These are phyloP conservation scores for Biscogniauxia marginata DNA, from an alignment of 2,329 filamentous ascomycete genomes.

Conservation along the genomic window DNA sequence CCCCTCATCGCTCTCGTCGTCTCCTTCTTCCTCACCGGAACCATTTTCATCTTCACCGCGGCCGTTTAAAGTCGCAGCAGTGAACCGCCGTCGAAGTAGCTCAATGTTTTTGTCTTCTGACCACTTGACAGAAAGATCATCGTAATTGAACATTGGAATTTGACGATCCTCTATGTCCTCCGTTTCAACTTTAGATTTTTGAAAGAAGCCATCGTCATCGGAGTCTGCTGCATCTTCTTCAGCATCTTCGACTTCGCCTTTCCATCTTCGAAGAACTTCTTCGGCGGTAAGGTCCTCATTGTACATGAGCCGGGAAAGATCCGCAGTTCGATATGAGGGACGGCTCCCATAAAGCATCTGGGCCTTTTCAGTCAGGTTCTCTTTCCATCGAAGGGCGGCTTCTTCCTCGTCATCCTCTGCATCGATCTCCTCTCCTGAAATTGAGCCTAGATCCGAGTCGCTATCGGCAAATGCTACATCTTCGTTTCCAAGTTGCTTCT, in stretches of 20 bases:
- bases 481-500: conserved; percentile 49
- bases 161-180: conserved; percentile 75
- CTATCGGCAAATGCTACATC: conserved; percentile 92
- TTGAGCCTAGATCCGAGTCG: conserved; percentile 90
- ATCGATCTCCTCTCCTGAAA: conserved; percentile 57
- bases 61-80: conserved; percentile 62
- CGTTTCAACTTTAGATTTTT: conserved; percentile 64
- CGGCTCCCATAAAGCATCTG: conserved; percentile 67
- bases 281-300: conserved; percentile 73
- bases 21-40: conserved; percentile 53
- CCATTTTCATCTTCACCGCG: conserved; percentile 51
- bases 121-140: conserved; percentile 82
- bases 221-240: conserved; percentile 58
- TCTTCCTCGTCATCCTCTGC: conserved; percentile 52
- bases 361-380: conserved; percentile 76
- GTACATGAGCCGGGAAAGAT: conserved; percentile 87
- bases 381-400: conserved; percentile 79
- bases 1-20: conserved; percentile 64
- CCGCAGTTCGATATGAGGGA: conserved; percentile 72
- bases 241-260: conserved; percentile 59
- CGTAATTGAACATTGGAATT: conserved; percentile 77
- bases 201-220: conserved; percentile 64
- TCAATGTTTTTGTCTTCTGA: conserved; percentile 75
- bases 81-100: conserved; percentile 70
- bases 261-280: conserved; percentile 79